These are phyloP conservation scores for Acer negundo DNA, from an alignment of 345 rosid species.

Conservation along the genomic window DNA sequence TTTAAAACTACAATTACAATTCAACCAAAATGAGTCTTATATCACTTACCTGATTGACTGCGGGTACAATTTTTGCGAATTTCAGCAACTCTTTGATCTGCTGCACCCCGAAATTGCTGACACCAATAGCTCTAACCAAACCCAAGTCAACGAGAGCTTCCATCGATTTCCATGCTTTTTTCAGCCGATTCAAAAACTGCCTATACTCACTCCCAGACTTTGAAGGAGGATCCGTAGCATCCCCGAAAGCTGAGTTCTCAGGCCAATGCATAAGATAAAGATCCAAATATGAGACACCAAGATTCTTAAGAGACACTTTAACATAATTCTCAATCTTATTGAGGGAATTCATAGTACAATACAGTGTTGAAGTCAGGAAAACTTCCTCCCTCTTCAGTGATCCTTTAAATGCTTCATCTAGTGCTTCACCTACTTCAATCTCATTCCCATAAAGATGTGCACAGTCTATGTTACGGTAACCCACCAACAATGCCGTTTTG, in stretches of 20 bases:
- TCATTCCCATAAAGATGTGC: conserved; percentile 70
- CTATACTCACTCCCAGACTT: conserved; percentile 57
- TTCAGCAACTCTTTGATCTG: conserved; percentile 62
- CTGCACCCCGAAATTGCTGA: conserved; percentile 53
- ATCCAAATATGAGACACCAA: conserved; percentile 62
- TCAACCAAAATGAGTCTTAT: not conserved
- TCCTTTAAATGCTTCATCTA: conserved; percentile 46
- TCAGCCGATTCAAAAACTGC: conserved; percentile 57
- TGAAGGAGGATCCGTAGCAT: conserved; percentile 65
- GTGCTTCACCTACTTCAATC: conserved; percentile 60
- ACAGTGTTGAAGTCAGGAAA: conserved; percentile 62
- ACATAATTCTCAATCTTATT: conserved; percentile 69
- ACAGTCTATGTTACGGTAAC: conserved; percentile 65
- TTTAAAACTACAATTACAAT: conserved; percentile 1
- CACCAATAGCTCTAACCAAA: conserved; percentile 59
- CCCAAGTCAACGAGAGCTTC: conserved; percentile 55
- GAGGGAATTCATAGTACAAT: conserved; percentile 60
- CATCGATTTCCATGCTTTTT: conserved; percentile 70
- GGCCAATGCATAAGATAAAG: conserved; percentile 74
- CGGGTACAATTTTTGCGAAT: conserved; percentile 57
- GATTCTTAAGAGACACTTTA: conserved; percentile 58
- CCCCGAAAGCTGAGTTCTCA: conserved; percentile 59
- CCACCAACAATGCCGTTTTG: conserved; percentile 53
- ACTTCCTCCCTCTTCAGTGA: conserved; percentile 53
- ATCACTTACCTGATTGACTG: conserved; percentile 58